Conservation (phyloP, 306 rosid genomes). For the Quercus alba region DNA sequence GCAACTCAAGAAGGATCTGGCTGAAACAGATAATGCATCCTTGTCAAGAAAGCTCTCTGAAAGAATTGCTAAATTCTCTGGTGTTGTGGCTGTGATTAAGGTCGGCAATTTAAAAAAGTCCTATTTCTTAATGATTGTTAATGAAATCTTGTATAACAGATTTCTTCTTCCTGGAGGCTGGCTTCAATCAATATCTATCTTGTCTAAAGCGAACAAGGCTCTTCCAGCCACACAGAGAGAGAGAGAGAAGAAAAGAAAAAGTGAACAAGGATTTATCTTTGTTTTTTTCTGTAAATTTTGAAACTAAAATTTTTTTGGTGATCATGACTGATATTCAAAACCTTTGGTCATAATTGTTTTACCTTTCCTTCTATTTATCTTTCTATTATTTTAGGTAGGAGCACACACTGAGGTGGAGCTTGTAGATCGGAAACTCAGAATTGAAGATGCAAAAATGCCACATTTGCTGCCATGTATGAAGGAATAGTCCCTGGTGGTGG, state of each 20-base stretch:
- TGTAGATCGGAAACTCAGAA: constrained; percentile 81
- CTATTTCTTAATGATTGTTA: background rate
- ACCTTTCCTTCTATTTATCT: background rate
- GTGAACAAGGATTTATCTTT: too few relatives aligned
- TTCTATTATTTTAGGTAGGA: constrained; percentile 58
- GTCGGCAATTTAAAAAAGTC: background rate
- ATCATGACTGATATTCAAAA: background rate
- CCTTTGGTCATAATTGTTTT: background rate
- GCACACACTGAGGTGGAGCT: constrained; percentile 94
- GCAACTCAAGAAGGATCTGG: constrained; percentile 88
- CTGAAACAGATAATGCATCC: constrained; percentile 66
- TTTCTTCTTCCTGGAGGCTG: background rate
- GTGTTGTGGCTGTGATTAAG: too few relatives aligned
- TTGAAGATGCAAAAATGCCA: constrained; percentile 97
- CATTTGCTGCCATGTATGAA: constrained; percentile 89
- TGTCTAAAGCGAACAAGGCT: too few relatives aligned
- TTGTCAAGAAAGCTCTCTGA: too few relatives aligned
- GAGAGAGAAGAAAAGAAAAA: background rate
- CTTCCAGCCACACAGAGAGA: too few relatives aligned
- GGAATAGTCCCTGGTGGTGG: constrained; percentile 97
- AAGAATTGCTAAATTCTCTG: too few relatives aligned
- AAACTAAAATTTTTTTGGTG: background rate
- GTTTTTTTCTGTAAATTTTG: background rate
- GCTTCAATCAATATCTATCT: too few relatives aligned
- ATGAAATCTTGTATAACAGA: background rate